Conservation (phyloP, 345 rosid species). For the Moringa oleifera region DNA sequence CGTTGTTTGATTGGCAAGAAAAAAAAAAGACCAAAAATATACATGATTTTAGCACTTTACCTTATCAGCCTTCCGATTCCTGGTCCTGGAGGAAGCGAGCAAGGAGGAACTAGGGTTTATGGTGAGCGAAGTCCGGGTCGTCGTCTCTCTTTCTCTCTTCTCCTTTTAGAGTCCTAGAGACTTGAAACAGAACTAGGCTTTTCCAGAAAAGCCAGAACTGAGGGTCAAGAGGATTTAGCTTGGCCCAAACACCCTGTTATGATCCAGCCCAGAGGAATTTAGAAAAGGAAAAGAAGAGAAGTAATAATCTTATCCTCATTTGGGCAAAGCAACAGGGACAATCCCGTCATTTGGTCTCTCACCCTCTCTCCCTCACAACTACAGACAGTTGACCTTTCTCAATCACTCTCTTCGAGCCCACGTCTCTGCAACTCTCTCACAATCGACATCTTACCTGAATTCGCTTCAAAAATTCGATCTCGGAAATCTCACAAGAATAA, state of each 20-base stretch:
- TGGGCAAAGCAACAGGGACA: not conserved
- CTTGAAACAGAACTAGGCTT: not conserved
- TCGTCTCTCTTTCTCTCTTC: not conserved
- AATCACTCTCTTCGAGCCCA: constrained; percentile 10
- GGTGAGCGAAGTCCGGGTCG: too few relatives aligned
- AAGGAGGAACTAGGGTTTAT: not conserved
- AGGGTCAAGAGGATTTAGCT: too few relatives aligned
- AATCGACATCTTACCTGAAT: not conserved
- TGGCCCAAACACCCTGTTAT: too few relatives aligned
- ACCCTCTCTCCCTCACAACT: not conserved
- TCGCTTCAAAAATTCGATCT: not conserved
- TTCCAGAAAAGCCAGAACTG: not conserved
- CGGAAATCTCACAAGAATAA: not conserved
- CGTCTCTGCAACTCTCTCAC: constrained; percentile 7
- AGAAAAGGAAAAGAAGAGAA: too few relatives aligned
- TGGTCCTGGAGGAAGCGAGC: too few relatives aligned
- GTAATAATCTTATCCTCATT: too few relatives aligned
- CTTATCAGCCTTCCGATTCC: too few relatives aligned
- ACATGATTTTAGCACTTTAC: not conserved
- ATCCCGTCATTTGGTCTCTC: not conserved
- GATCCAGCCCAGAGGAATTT: too few relatives aligned
- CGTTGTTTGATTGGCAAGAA: not conserved
- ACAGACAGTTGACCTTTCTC: constrained; percentile 8
- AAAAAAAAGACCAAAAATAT: not conserved
- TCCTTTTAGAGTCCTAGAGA: not conserved